Evolutionary conservation across 208 protist genomes (phyloP), one percentile per base, ranked within the genome.

Genomic region (Leishmania tropica): DNA sequence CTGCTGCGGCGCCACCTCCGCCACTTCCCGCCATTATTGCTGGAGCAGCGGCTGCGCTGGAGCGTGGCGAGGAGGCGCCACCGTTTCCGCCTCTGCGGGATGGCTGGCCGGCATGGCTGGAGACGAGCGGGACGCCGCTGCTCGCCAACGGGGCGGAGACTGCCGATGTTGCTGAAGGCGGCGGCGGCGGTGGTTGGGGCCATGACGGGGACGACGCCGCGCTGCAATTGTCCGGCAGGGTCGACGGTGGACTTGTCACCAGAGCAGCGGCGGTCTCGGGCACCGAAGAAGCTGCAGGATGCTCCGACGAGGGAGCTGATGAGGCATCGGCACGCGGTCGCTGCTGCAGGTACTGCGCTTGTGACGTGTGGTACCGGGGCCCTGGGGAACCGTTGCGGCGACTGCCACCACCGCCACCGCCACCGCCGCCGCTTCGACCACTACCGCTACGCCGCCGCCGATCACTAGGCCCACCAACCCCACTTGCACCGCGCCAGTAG

Each of bases 401-500:
- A 51, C 35, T 62, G 24, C 73, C 73, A 77, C 73, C 48, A n/a
- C n/a, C 31, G 71, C 62, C 62, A 31, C 62, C 62, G 17, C 72
- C 60, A 19, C 72, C 31, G 31, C 31, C 31, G 31, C 31, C 31
- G 35, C 60, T 68, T 31, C 62, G 76, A 21, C 76, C 76, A 45
- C 76, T 72, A 42, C 45, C 76, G 58, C 62, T 80, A 68, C 64
- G 62, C 11, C 60, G 76, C 15, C 40, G 76, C 8, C 62, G 60
- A 79, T 54, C 64, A 60, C 60, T 68, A 13, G 56, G 53, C 24
- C 51, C 31, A 65, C 35, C 53, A 10, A 35, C 56, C 6, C 21
- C 54, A 45, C 56, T 78, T 5, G 60, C 64, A 58, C 45, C 76
- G 28, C 76, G 76, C 76, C 76, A 72, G 60, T 71, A 21, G 42